Base-by-base conservation (phyloP, 129 eudicot genomes). In the Mikania micrantha region DNA sequence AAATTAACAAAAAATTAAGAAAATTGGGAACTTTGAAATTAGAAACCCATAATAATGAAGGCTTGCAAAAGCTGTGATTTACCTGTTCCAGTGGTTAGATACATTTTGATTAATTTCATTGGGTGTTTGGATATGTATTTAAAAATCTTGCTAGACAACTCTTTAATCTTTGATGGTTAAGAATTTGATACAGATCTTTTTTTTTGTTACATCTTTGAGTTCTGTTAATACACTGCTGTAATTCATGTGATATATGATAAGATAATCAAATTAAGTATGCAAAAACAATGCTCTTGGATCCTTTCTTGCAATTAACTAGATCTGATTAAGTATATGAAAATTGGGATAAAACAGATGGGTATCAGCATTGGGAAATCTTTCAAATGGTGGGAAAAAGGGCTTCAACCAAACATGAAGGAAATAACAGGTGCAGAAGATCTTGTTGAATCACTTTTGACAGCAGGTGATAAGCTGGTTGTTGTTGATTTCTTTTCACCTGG, bases 401-500 rank as follows among this genome's bases (percentile, higher is more conserved):
- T 81, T 44, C 79, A 80, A 75, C 68, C 86, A 27, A 88, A 88
- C 78, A 88, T 88, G 89, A 83, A 78, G 69, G 85, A 82, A 65
- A 75, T 85, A 22, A 71, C 66, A 19, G 90, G 91, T 31, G 88
- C 91, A 17, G 79, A 82, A 70, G 91, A 88, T 75, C 88, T 88
- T 13, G 91, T 88, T 3, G 85, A 88, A 7, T 85, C 91, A 12
- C 82, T 87, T 27, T 32, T 52, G 22, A 56, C 54, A 3, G 95
- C 95, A 3, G 95, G 90, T 41, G 88, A 87, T 82, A 74, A 77
- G 36, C 74, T 87, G 41, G 88, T 88, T 0, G 88, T 88, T 34
- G 87, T 88, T 11, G 88, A 83, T 85, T 88, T 88, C 74, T 80
- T 75, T 66, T 88, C 96, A 45, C 96, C 91, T 67, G 96, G 96